Conservation (phyloP, 768 basidiomycete genomes). For the Kwoniella botswanensis region DNA sequence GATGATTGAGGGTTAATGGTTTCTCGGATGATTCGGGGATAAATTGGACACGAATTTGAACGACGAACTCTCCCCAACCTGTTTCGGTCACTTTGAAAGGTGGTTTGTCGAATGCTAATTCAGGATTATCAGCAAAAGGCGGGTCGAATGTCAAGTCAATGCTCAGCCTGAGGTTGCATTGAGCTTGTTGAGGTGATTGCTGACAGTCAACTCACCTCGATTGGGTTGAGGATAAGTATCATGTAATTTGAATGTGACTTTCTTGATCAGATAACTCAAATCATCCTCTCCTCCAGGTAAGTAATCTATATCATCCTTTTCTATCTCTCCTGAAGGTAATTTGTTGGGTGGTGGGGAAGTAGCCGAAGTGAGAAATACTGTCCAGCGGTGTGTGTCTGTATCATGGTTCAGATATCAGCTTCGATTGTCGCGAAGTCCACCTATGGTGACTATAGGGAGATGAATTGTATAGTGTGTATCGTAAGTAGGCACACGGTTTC, state of each 20-base stretch:
- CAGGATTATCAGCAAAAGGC: not conserved
- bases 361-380: conserved; percentile 89
- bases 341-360: conserved; percentile 62
- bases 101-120: conserved; percentile 81
- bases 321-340: conserved; percentile 3
- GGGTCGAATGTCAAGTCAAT: not conserved
- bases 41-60: conserved; percentile 89
- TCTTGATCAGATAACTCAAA: conserved; percentile 86
- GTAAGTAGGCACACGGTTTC: no score
- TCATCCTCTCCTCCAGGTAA: conserved; percentile 82
- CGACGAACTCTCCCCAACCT: conserved; percentile 99
- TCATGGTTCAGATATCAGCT: no score
- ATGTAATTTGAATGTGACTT: conserved; percentile 95
- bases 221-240: conserved; percentile 92
- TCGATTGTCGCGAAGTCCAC: no score
- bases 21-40: conserved; percentile 89
- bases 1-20: conserved; percentile 82
- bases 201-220: conserved; percentile 68
- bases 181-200: no score
- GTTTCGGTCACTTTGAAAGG: conserved; percentile 97
- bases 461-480: no score
- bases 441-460: no score
- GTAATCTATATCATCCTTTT: conserved; percentile 64
- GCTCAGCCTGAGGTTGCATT: no score
- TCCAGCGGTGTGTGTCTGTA: conserved; percentile 85